Percentiles rank a stretch among this genome's conserved stretches.
These are phyloP conservation scores for Fusarium sarcochroum DNA, from an alignment of 2,329 filamentous ascomycete genomes.

Conservation along the genomic window DNA sequence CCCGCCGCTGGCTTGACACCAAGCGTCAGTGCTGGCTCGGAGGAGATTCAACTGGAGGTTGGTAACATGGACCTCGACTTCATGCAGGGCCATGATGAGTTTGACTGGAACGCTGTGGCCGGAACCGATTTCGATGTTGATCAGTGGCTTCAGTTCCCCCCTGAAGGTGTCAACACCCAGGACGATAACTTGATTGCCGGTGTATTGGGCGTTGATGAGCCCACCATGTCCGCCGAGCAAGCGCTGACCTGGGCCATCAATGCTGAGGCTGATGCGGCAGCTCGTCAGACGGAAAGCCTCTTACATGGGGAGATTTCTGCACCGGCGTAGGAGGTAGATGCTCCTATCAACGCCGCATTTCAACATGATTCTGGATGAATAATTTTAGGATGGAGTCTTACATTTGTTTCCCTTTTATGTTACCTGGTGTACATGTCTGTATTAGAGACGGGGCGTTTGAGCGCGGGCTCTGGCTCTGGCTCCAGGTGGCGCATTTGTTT, in stretches of 20 bases:
- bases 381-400: conserved; percentile 20
- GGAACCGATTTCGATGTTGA: conserved; percentile 70
- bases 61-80: conserved; percentile 62
- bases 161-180: conserved; percentile 60
- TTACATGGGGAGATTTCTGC: conserved; percentile 35
- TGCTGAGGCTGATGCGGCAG: conserved; percentile 42
- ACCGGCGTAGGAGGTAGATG: conserved; percentile 29
- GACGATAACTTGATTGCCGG: conserved; percentile 56
- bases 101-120: conserved; percentile 68
- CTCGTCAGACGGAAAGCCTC: conserved; percentile 27
- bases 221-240: conserved; percentile 50
- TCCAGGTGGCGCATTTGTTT: conserved; percentile 38
- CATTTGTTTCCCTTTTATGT: conserved; percentile 31
- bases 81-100: conserved; percentile 62
- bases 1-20: conserved; percentile 58
- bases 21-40: conserved; percentile 61
- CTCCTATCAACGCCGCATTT: background rate
- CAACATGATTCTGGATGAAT: conserved; percentile 1
- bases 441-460: conserved; percentile 45
- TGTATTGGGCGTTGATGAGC: conserved; percentile 50
- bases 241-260: conserved; percentile 50
- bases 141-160: conserved; percentile 71
- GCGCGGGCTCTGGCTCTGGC: conserved; percentile 37
- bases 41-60: conserved; percentile 55
- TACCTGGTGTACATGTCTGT: conserved; percentile 38